Base-by-base conservation (phyloP, 1,139 yeast genomes). In the Zygoascus sp. region DNA sequence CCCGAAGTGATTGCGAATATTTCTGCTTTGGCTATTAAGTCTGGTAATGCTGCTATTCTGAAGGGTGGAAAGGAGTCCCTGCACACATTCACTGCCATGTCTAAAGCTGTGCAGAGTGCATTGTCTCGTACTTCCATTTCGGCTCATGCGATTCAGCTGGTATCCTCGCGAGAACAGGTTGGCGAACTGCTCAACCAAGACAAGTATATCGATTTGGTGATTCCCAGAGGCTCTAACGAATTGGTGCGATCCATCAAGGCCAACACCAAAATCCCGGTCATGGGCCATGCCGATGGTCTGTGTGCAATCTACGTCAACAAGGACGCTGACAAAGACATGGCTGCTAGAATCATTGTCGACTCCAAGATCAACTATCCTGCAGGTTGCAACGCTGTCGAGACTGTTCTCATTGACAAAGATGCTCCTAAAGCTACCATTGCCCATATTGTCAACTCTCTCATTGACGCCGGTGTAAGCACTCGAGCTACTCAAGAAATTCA, bases 1-100 rank as follows among this genome's bases (percentile, higher is more conserved):
- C 99, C 99, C 25, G 99, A 94, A 64, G 98, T 94, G 13, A 92
- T 94, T 70, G 98, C 98, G 47, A 94, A 94, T 64, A 92, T 94
- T 60, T 83, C 97, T 10, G 95, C 98, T 0, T 74, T 94, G 61
- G 96, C 97, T 19, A 82, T 94, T 62, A 94, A 94, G 65, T 88
- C 97, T 1, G 97, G 97, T 28, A 69, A 66, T 47, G 86, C 97
- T 5, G 98, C 97, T 47, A 92, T 94, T 48, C 75, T 94, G 61
- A 94, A 94, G 69, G 98, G 99, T 54, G 99, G 99, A 51, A 90
- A 89, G 65, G 99, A 94, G 65, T 83, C 95, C 7, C 69, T 76
- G 40, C 78, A 87, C 60, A 87, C 97, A 0, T 94, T 94, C 66
- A 77, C 81, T 56, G 83, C 82, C 36, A 82, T 94, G 82, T 80